These are phyloP conservation scores for Parsonsia alboflavescens DNA, from an alignment of 257 asterid genomes.

Conservation along the genomic window DNA sequence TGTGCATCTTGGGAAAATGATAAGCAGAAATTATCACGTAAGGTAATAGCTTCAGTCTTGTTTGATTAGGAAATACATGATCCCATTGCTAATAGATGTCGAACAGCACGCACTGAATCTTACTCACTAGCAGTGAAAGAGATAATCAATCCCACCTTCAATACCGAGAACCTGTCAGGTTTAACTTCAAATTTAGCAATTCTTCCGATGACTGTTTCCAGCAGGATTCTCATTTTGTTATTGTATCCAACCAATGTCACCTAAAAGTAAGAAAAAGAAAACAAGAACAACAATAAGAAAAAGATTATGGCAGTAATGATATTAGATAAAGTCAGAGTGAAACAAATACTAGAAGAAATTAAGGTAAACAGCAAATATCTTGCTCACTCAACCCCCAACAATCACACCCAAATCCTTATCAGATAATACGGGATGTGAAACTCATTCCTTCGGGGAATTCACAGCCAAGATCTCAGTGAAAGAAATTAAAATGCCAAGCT, in stretches of 20 bases:
- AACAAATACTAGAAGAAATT: neutral
- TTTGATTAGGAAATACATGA: neutral
- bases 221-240: constrained; percentile 71
- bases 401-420: neutral
- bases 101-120: too few species aligned
- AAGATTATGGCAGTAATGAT: too few species aligned
- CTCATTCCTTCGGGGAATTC: neutral
- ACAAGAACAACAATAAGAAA: neutral
- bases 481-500: neutral
- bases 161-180: constrained; percentile 81
- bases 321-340: neutral
- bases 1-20: neutral
- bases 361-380: neutral
- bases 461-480: neutral
- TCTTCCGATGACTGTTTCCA: constrained; percentile 60
- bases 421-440: neutral
- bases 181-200: constrained; percentile 80
- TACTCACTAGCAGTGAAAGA: neutral
- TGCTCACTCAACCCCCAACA: neutral
- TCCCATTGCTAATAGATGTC: neutral
- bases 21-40: neutral
- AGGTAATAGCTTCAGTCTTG: neutral
- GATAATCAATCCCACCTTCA: constrained; percentile 53
- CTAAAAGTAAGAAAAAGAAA: constrained; percentile 27
- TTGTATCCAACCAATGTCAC: constrained; percentile 81